phyloP scores from a whole-genome alignment of 345 rosid genomes.

The Microcos paniculata region DNA sequence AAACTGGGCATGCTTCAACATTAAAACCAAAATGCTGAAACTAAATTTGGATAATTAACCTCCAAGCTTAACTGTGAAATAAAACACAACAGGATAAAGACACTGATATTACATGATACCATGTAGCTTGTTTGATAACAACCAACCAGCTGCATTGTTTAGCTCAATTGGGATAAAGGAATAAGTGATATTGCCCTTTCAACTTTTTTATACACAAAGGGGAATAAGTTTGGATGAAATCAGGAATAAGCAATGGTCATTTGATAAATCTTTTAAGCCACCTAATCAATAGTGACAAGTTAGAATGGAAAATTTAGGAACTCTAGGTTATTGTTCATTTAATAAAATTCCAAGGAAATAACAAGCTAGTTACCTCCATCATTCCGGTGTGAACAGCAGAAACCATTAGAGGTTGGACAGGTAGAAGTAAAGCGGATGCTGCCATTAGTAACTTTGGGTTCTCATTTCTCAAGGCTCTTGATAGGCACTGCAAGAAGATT shows the following conservation, averaged over 20 bases:
- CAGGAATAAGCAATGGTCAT: background rate
- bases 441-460: conserved; percentile 95
- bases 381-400: conserved; percentile 89
- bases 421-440: conserved; percentile 79
- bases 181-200: no score
- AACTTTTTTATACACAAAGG: no score
- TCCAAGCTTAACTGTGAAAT: background rate
- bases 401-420: conserved; percentile 94
- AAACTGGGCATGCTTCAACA: background rate
- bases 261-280: background rate
- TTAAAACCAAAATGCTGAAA: background rate
- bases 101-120: no score
- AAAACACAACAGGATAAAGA: background rate
- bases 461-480: conserved; percentile 81
- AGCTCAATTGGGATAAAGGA: no score
- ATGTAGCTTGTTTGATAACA: no score
- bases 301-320: background rate
- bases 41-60: background rate
- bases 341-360: background rate
- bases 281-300: background rate
- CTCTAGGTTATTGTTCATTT: background rate
- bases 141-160: no score
- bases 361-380: conserved; percentile 71
- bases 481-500: conserved; percentile 60
- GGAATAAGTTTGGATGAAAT: no score